These are phyloP conservation scores for Evansstolkia leycettana DNA, from an alignment of 495 filamentous ascomycete genomes.

Conservation along the genomic window DNA sequence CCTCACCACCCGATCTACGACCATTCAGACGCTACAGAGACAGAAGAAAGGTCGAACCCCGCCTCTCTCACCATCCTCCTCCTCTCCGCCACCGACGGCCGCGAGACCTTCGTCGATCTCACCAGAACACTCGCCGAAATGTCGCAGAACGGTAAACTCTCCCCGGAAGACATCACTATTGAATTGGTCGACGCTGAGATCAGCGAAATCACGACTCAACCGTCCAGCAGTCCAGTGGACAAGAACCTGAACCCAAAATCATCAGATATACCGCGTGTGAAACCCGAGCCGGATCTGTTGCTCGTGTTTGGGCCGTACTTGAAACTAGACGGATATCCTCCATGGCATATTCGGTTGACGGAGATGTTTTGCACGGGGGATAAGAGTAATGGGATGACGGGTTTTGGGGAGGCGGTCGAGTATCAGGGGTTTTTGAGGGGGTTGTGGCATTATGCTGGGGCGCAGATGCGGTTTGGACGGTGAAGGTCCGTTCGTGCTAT, in stretches of 20 bases:
- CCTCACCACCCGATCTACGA: conserved; percentile 47
- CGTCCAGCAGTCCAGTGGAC: conserved; percentile 9
- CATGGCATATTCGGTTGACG: conserved; percentile 88
- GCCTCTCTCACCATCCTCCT: conserved; percentile 66
- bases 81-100: conserved; percentile 75
- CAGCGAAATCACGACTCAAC: conserved; percentile 40
- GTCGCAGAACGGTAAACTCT: conserved; percentile 78
- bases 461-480: conserved; percentile 79
- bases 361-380: conserved; percentile 67
- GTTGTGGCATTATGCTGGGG: conserved; percentile 71
- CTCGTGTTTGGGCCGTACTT: conserved; percentile 74
- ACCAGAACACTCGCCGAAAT: conserved; percentile 92
- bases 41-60: conserved; percentile 9
- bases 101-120: conserved; percentile 86
- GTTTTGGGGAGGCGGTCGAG: conserved; percentile 50
- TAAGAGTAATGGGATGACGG: conserved; percentile 23
- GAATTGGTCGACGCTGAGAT: conserved; percentile 90
- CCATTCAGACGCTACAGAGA: conserved; percentile 1
- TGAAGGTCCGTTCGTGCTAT: conserved; percentile 23
- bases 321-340: conserved; percentile 81
- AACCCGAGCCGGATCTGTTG: conserved; percentile 73
- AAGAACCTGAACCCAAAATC: not conserved
- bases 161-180: conserved; percentile 61
- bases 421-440: conserved; percentile 88
- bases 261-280: conserved; percentile 7